Base-by-base conservation (phyloP, 208 protist species). In the Porcisia hertigi region DNA sequence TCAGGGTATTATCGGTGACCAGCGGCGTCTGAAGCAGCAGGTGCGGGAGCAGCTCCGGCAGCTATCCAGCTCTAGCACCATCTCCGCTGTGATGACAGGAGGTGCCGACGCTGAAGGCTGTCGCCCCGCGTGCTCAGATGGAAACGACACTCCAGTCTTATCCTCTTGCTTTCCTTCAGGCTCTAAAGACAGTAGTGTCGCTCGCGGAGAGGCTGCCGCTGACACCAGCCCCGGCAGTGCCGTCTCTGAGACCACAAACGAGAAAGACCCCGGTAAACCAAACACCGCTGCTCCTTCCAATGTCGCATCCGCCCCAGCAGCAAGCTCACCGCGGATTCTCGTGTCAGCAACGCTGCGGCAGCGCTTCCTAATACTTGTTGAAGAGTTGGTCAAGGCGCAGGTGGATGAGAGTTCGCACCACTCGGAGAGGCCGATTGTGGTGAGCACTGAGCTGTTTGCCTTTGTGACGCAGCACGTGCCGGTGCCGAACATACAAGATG, bases 401-500 rank as follows among this genome's bases (percentile, higher is more conserved):
- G 90, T 96, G 16, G 85, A 90, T 66, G 84, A 89, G 72, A 89
- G 77, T 53, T 73, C 83, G 12, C 54, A 53, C 34, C 60, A 81
- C n/a, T 75, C 77, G 16, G 75, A 86, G 53, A 80, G 75, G n/a
- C 82, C 82, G n/a, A 90, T 88, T 63, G 85, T 95, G 76, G 78
- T 94, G 41, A 95, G 88, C 82, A 83, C 83, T 3, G 88, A 90
- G 69, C 86, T 96, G 30, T 92, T 91, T 74, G 76, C 78, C 58
- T 97, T 95, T 73, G 86, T 97, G 72, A 89, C 87, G 49, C 69
- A 86, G 49, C 85, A 94, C 74, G 87, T 97, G 12, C 88, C 86
- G 16, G 80, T 97, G 30, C 91, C 93, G 14, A 97, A 96, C 77
- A 95, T 97, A 66, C 93, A 97, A 64, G 93, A 97, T 77, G 91